Evolutionary conservation across 2,329 filamentous ascomycete species (phyloP).

Genomic region (Penicillium vulpinum): DNA sequence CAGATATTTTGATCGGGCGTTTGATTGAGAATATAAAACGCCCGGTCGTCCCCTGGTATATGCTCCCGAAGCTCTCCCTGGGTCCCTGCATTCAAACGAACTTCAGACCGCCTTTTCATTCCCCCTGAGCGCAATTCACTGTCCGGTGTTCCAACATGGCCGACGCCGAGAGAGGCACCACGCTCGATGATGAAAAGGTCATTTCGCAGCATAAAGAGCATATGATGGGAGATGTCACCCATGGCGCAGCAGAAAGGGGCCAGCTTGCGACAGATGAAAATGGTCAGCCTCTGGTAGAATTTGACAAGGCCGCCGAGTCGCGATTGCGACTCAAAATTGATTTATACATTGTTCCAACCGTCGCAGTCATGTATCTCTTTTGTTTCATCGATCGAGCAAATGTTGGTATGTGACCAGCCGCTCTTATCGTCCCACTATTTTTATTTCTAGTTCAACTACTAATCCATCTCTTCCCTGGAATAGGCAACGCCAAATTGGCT

Average conservation of each 20-base stretch:
- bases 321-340: conserved; percentile 66
- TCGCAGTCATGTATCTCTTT: conserved; percentile 67
- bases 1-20: neutral
- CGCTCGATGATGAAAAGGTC: conserved; percentile 25
- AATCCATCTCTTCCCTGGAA: neutral
- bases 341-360: conserved; percentile 64
- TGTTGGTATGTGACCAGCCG: conserved; percentile 54
- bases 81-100: neutral
- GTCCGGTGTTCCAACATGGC: conserved; percentile 5
- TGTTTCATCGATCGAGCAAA: conserved; percentile 76
- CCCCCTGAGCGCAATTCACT: neutral
- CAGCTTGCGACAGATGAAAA: conserved; percentile 54
- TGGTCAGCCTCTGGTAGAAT: conserved; percentile 53
- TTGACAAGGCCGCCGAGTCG: conserved; percentile 59
- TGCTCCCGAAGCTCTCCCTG: neutral
- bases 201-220: conserved; percentile 19
- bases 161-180: conserved; percentile 1
- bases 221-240: conserved; percentile 21
- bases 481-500: conserved; percentile 68
- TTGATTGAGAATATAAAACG: conserved; percentile 7
- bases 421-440: neutral
- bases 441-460: neutral
- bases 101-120: neutral
- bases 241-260: conserved; percentile 47
- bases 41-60: neutral